Conservation (phyloP, 495 filamentous ascomycete genomes). For the Astrocystis sublimbata region DNA sequence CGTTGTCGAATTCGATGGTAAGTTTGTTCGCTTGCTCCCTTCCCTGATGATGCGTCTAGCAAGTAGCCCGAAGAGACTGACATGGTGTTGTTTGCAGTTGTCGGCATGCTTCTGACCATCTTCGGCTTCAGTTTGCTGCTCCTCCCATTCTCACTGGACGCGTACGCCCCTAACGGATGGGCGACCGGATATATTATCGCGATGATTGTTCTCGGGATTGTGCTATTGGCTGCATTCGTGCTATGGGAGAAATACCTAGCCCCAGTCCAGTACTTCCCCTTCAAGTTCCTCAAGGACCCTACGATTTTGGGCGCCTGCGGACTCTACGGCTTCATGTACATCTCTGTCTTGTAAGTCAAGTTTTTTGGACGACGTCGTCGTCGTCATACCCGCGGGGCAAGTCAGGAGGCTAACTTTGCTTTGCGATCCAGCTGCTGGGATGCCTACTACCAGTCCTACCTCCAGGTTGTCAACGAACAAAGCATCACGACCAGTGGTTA, state of each 20-base stretch:
- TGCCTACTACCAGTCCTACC: constrained; percentile 64
- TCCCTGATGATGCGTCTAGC: too few species aligned
- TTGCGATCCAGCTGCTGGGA: constrained; percentile 9
- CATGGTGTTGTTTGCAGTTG: neutral
- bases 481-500: constrained; percentile 60
- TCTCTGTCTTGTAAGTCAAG: constrained; percentile 55
- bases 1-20: constrained; percentile 60
- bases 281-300: constrained; percentile 55
- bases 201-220: constrained; percentile 61
- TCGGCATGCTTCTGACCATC: constrained; percentile 57
- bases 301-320: constrained; percentile 54
- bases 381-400: constrained; percentile 56
- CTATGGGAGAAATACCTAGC: constrained; percentile 62
- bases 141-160: constrained; percentile 58
- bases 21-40: constrained; percentile 13
- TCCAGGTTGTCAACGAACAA: constrained; percentile 52
- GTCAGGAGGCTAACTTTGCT: too few species aligned
- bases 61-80: neutral
- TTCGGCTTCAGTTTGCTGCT: constrained; percentile 59
- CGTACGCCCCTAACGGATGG: constrained; percentile 43
- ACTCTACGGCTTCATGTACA: constrained; percentile 61
- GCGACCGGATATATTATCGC: constrained; percentile 40
- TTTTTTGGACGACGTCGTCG: constrained; percentile 62
- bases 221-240: constrained; percentile 57
- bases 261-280: constrained; percentile 56